phyloP scores from a whole-genome alignment of 208 protist genomes.

The Acanthamoeba culbertsoni region DNA sequence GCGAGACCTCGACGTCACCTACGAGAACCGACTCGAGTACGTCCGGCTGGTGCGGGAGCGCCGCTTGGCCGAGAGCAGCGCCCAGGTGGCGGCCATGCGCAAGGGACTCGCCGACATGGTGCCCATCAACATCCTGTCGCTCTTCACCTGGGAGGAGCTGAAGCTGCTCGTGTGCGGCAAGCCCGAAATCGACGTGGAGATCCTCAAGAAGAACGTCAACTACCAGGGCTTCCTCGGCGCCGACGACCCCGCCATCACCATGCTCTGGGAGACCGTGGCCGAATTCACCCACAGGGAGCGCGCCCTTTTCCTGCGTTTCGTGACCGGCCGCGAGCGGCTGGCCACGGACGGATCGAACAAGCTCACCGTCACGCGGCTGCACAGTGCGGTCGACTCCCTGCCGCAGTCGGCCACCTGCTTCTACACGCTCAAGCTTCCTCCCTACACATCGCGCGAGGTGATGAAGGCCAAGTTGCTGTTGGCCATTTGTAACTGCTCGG shows the following conservation, averaged over 20 bases:
- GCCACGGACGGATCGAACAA: background rate
- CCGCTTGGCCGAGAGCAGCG: conserved; percentile 53
- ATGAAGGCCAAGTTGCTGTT: conserved; percentile 2
- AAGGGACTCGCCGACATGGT: conserved; percentile 57
- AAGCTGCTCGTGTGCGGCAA: conserved; percentile 73
- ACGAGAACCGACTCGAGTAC: conserved; percentile 63
- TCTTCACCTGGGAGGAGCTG: conserved; percentile 74
- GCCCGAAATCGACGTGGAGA: conserved; percentile 61
- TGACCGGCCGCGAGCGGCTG: conserved; percentile 53
- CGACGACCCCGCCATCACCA: background rate
- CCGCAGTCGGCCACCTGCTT: conserved; percentile 58
- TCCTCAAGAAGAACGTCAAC: conserved; percentile 38
- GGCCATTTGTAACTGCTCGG: conserved; percentile 53
- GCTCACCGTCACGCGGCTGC: conserved; percentile 33
- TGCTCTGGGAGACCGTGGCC: conserved; percentile 42
- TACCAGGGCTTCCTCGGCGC: conserved; percentile 51
- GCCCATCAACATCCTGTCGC: conserved; percentile 55
- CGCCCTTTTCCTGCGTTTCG: conserved; percentile 61
- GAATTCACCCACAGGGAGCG: conserved; percentile 57
- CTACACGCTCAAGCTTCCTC: conserved; percentile 56
- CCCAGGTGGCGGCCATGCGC: conserved; percentile 55
- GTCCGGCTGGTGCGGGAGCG: conserved; percentile 17
- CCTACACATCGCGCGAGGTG: background rate
- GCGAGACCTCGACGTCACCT: conserved; percentile 35
- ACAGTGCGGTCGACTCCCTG: background rate